These are phyloP conservation scores for Aspergillaceae sp. DNA, from an alignment of 2,329 filamentous ascomycete species.

Conservation along the genomic window DNA sequence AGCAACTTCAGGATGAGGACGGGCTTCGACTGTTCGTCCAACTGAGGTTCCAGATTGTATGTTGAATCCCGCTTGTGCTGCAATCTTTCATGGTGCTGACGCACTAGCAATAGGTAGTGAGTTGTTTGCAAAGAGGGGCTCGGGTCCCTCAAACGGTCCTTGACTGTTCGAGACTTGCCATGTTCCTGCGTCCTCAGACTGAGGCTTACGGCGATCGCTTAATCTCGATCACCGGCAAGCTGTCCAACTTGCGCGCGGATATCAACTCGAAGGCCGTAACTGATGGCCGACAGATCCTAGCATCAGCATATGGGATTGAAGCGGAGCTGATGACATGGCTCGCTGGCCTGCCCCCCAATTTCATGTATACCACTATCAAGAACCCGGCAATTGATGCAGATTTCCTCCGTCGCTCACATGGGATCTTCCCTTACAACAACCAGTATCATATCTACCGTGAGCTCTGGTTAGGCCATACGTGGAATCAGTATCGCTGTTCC, in stretches of 20 bases:
- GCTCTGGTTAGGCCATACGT: conserved; percentile 47
- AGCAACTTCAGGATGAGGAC: conserved; percentile 33
- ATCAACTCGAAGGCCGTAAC: conserved; percentile 18
- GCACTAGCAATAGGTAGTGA: conserved; percentile 20
- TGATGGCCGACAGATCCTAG: conserved; percentile 22
- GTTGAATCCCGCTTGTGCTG: conserved; percentile 6
- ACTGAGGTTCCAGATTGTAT: conserved; percentile 50
- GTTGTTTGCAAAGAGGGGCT: conserved; percentile 25
- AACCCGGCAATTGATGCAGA: conserved; percentile 23
- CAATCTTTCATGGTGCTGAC: conserved; percentile 1
- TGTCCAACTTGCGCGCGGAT: conserved; percentile 27
- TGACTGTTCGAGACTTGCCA: conserved; percentile 21
- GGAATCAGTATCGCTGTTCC: conserved; percentile 53
- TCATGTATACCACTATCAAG: conserved; percentile 19
- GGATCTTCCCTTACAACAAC: conserved; percentile 35
- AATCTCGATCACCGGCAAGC: conserved; percentile 19
- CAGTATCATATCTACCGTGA: conserved; percentile 49
- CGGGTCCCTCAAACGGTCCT: conserved; percentile 25
- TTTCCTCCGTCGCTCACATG: conserved; percentile 24
- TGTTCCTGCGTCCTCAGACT: conserved; percentile 19
- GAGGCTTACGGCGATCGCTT: conserved; percentile 23
- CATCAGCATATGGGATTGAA: conserved; percentile 25
- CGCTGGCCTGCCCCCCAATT: conserved; percentile 18
- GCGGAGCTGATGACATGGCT: conserved; percentile 27
- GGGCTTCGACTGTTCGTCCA: conserved; percentile 48